phyloP scores from a whole-genome alignment of 2,329 filamentous ascomycete genomes.

The Raffaelea albimanens region DNA sequence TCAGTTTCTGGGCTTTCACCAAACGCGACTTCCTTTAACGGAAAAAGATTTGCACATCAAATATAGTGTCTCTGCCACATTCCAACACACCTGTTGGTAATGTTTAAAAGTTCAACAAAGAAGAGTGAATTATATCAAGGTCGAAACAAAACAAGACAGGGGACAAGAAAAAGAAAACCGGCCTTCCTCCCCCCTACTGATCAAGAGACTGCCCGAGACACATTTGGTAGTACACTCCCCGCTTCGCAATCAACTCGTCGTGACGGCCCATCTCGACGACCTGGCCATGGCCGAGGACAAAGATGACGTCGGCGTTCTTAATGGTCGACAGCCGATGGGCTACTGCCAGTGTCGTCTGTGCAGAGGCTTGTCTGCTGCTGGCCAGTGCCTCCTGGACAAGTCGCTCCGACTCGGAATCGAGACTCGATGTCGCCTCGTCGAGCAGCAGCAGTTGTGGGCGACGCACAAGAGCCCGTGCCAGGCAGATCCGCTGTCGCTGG shows the following conservation, averaged over 20 bases:
- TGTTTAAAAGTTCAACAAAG: too few species aligned
- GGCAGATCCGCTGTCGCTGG: not conserved
- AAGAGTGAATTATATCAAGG: too few species aligned
- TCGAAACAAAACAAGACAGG: too few species aligned
- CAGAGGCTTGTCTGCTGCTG: conserved; percentile 41
- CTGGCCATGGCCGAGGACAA: conserved; percentile 80
- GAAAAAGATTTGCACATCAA: too few species aligned
- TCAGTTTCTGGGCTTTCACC: too few species aligned
- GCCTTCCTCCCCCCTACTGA: too few species aligned
- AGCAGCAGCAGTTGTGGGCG: not conserved
- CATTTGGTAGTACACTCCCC: too few species aligned
- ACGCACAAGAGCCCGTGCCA: not conserved
- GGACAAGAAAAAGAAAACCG: too few species aligned
- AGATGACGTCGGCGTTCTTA: conserved; percentile 87
- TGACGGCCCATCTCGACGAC: conserved; percentile 82
- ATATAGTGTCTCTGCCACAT: too few species aligned
- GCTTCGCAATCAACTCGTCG: conserved; percentile 58
- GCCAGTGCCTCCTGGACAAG: not conserved
- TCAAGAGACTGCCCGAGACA: too few species aligned
- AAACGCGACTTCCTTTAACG: too few species aligned
- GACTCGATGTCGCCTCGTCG: not conserved
- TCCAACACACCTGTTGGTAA: too few species aligned
- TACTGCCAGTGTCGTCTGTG: conserved; percentile 83
- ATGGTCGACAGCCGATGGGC: conserved; percentile 87
- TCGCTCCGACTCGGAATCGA: not conserved